phyloP scores from a whole-genome alignment of 1,284 basidiomycete genomes.

The Leccinum subrobustum region DNA sequence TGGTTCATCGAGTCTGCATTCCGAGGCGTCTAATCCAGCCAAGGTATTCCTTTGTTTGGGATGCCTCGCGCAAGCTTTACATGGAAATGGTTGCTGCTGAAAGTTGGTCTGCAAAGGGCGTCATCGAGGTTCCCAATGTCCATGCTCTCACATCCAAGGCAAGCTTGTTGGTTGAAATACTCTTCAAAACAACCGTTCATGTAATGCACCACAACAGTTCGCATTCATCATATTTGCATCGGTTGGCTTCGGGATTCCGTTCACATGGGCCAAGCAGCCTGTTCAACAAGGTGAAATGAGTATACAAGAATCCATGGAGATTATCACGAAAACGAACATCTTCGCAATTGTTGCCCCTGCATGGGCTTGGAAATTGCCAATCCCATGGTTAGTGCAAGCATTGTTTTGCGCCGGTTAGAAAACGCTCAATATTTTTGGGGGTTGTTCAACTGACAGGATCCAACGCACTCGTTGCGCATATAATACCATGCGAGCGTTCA shows the following conservation, averaged over 20 bases:
- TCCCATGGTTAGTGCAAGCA: conserved; percentile 36
- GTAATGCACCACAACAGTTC: conserved; percentile 32
- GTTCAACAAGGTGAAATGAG: conserved; percentile 41
- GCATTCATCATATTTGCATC: conserved; percentile 48
- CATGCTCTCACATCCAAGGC: conserved; percentile 48
- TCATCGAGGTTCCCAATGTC: conserved; percentile 38
- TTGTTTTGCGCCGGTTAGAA: not conserved
- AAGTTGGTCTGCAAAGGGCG: conserved; percentile 40
- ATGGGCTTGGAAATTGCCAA: conserved; percentile 44
- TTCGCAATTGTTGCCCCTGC: conserved; percentile 36
- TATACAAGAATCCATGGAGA: conserved; percentile 43
- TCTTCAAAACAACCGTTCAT: not conserved
- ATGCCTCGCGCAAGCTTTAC: conserved; percentile 41
- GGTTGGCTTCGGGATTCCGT: conserved; percentile 52
- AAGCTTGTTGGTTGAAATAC: not conserved
- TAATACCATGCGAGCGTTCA: conserved; percentile 35
- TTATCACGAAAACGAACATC: conserved; percentile 35
- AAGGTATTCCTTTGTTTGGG: conserved; percentile 49
- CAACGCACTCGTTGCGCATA: conserved; percentile 30
- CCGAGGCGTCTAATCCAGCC: not conserved
- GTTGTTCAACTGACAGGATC: conserved; percentile 15
- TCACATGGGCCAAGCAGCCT: conserved; percentile 40
- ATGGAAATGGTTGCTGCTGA: conserved; percentile 44
- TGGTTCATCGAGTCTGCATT: not conserved
- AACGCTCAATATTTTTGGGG: not conserved